Evolutionary conservation across 352 stramenopile genomes (phyloP), one percentile per base, ranked within the genome.

Genomic region (Globisporangium perplexum): DNA sequence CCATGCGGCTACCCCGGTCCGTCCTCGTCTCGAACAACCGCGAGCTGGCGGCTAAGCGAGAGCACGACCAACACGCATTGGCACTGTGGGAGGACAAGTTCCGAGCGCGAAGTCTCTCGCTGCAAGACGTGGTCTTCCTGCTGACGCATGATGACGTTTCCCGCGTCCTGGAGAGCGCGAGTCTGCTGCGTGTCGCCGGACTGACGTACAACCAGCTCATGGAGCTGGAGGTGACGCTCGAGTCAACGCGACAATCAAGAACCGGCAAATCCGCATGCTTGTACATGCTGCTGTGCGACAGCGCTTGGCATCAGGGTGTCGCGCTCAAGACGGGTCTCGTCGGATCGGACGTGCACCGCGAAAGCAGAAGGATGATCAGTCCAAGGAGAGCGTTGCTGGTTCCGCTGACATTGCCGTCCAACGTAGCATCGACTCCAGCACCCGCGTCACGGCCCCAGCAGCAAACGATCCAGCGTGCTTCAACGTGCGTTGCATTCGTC

Each of bases 21-120:
- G 18, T 14, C 14, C 39, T 22, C 23, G 24, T 35, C 23, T 49
- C 14, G 12, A 44, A 44, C 18, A 44, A 14, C 8, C 39, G 39
- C 8, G 3, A 44, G 17, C n/a, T 1, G 18, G 45, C 50, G 2
- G 23, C 33, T 15, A 20, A 49, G 4, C 23, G 43, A 0, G 36
- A 53, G 3, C 60, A 66, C 31, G 31, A 47, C n/a, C 41, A 58
- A 0, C 53, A 76, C 36, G 59, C 46, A 15, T 31, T 73, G 24
- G 53, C 56, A 22, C 57, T 89, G 1, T 89, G 78, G 78, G 71
- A 87, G 26, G 64, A 80, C 50, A 89, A 89, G 56, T 74, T 85
- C 47, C 52, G 55, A 4, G 47, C 53, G 8, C 69, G 65, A 5
- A 44, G 55, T 18, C 59, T 89, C 31, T 67, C 52, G 5, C 45